A percentile compares a stretch with the other conserved stretches of the same genome.
Evolutionary conservation across 2,329 filamentous ascomycete species (phyloP).

Genomic region (Xylaria sp.): DNA sequence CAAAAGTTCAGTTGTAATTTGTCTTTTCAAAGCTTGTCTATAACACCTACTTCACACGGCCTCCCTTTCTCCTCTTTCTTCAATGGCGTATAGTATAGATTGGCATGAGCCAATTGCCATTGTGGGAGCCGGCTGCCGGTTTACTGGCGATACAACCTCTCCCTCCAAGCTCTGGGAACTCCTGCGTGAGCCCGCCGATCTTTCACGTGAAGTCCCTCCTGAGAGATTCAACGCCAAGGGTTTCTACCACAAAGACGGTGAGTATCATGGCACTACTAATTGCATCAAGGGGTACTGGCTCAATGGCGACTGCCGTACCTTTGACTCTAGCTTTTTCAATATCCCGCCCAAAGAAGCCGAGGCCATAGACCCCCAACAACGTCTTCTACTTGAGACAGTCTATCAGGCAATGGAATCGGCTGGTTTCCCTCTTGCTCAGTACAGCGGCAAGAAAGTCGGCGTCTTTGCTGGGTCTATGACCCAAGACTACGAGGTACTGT

Average conservation of each 20-base stretch:
- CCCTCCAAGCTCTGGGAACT: constrained; percentile 39
- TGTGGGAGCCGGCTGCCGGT: constrained; percentile 41
- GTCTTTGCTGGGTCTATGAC: constrained; percentile 45
- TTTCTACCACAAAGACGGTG: constrained; percentile 41
- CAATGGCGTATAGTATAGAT: constrained; percentile 31
- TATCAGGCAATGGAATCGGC: constrained; percentile 45
- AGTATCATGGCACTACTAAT: constrained; percentile 43
- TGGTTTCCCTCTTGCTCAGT: constrained; percentile 37
- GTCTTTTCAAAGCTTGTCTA: neutral
- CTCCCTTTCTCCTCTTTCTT: neutral
- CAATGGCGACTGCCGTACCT: constrained; percentile 35
- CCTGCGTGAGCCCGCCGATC: constrained; percentile 35
- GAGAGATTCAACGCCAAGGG: constrained; percentile 36
- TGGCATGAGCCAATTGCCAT: constrained; percentile 39
- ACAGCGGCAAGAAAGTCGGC: constrained; percentile 39
- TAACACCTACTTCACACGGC: neutral
- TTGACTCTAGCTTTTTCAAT: constrained; percentile 44
- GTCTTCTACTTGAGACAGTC: constrained; percentile 43
- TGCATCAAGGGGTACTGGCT: constrained; percentile 41
- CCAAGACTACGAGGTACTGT: constrained; percentile 41
- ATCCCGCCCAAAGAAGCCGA: constrained; percentile 45
- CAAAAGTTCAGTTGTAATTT: neutral
- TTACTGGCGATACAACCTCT: constrained; percentile 37
- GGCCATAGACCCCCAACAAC: constrained; percentile 43
- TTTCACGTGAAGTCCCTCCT: constrained; percentile 38